Evolutionary conservation across 192 early-diverging fungal genomes (phyloP), one percentile per base, ranked within the genome.

Genomic region (Kickxella alabastrina): DNA sequence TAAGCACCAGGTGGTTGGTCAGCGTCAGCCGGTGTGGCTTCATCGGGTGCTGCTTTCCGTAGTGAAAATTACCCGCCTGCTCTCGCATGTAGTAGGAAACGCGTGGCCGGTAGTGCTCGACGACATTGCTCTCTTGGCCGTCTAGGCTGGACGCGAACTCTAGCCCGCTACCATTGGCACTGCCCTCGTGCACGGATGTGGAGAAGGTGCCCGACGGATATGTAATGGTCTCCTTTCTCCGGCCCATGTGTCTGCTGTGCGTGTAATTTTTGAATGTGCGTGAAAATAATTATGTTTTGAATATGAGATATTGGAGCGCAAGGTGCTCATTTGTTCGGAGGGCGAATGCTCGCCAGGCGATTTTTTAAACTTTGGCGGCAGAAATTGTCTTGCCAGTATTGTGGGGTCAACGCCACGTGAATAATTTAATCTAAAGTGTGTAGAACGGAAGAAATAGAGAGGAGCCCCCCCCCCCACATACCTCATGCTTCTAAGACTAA

Each of bases 21-120:
- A 97, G 79, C 3, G 93, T 84, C 43, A 99, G 77, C 13, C 96
- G 81, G 59, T 97, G 92, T 4, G 96, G 96, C 71, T 98, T 88
- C 84, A 92, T 87, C 3, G 87, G 86, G 69, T 90, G 88, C 39
- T 78, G 74, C 47, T 79, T 76, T 19, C 85, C 87, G 65, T 87
- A 90, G 52, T 90, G 88, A 45, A 85, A 90, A 61, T 84, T 84
- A n/a, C 88, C 88, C 27, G 84, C 87, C 34, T 83, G 78, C 54
- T 85, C 87, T 39, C 85, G 77, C 62, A 86, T 85, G 49, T 87
- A 89, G 50, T 89, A 89, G 24, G 87, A 76, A 6, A 89, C 86
- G 36, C 78, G 65, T 21, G 77, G 77, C 43, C 82, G 81, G 32
- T 78, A 84, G 51, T 87, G 86, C 52, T 73, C 59, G 12, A 50